Conservation (phyloP, 768 basidiomycete species). For the Mycena capillaripes region DNA sequence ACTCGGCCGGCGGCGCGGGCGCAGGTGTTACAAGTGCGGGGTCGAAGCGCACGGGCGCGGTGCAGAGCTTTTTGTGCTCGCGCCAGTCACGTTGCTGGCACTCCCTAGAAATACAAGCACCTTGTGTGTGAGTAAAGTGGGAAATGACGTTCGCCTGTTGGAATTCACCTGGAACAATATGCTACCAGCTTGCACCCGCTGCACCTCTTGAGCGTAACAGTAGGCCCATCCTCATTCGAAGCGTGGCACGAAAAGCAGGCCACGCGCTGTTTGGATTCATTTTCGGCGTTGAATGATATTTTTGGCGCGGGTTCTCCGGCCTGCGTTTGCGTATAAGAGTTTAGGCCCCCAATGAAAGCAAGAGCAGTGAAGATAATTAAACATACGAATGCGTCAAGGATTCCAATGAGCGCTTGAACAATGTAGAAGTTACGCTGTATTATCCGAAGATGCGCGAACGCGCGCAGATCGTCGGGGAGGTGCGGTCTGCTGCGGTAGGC, state of each 20-base stretch:
- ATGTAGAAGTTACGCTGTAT: constrained; percentile 15
- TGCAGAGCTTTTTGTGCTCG: constrained; percentile 24
- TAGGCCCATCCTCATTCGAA: neutral
- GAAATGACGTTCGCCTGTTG: no score
- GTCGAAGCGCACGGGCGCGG: neutral
- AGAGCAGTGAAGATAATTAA: no score
- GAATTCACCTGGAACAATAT: constrained; percentile 9
- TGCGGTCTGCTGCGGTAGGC: neutral
- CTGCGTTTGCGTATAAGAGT: neutral
- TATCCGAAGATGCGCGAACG: constrained; percentile 10
- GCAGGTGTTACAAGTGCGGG: neutral
- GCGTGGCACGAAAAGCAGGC: neutral
- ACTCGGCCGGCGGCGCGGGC: neutral
- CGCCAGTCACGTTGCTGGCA: constrained; percentile 18
- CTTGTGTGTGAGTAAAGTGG: neutral
- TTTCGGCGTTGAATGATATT: neutral
- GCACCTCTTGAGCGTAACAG: constrained; percentile 1
- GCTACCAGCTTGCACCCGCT: constrained; percentile 2
- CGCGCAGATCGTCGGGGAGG: neutral
- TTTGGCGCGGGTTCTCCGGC: constrained; percentile 5
- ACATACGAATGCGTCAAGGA: constrained; percentile 22
- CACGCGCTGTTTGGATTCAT: neutral
- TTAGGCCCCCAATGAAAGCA: neutral
- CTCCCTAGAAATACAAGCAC: neutral
- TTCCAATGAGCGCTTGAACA: neutral